Evolutionary conservation across 441 rosid genomes (phyloP).

Genomic region (Gossypium trilobum): DNA sequence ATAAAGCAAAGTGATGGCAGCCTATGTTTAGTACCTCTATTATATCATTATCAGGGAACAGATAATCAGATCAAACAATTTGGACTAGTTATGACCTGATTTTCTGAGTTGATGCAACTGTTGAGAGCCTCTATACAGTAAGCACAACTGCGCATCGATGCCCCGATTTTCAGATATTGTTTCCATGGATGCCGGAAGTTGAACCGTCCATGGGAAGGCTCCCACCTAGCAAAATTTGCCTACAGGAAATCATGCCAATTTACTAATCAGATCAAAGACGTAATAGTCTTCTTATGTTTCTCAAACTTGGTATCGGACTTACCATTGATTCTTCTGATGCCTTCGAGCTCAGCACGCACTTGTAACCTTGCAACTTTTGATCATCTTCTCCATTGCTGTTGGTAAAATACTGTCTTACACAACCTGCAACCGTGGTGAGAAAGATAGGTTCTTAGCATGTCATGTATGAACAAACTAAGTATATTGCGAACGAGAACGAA

Average conservation of each 20-base stretch:
- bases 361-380: conserved; percentile 31
- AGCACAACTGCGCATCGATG: conserved; percentile 44
- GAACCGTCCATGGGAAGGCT: conserved; percentile 55
- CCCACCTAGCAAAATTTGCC: conserved; percentile 62
- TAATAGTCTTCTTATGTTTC: not conserved
- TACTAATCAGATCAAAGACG: not conserved
- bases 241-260: conserved; percentile 2
- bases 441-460: not conserved
- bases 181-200: conserved; percentile 59
- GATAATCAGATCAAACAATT: not conserved
- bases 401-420: conserved; percentile 34
- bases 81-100: conserved; percentile 26
- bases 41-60: not conserved
- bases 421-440: conserved; percentile 25
- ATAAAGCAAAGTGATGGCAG: not conserved
- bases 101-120: conserved; percentile 30
- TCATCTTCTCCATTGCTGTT: conserved; percentile 18
- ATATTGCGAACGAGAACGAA: not conserved
- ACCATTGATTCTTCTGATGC: conserved; percentile 57
- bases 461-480: not conserved
- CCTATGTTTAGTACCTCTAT: not conserved
- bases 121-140: conserved; percentile 44
- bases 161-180: conserved; percentile 47
- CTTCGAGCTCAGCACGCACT: conserved; percentile 51
- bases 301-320: not conserved